Percentiles rank a stretch among this genome's conserved stretches.
Conservation (phyloP, 1,284 basidiomycete species). For the Heimioporus retisporus region DNA sequence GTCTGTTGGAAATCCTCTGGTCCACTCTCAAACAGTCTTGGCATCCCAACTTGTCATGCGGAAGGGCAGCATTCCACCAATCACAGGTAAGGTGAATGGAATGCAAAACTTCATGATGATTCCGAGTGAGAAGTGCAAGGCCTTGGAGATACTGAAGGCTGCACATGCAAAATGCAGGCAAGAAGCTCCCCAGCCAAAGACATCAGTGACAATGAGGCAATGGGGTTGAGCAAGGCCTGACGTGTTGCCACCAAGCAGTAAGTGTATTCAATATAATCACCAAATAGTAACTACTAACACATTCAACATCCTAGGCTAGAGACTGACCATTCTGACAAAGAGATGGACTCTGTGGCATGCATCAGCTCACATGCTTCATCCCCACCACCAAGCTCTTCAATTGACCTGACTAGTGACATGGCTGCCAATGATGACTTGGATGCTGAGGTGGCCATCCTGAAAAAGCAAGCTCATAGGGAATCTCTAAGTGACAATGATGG, state of each 20-base stretch:
- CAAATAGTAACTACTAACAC: neutral
- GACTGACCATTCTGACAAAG: neutral
- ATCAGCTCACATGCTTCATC: no score
- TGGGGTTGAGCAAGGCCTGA: neutral
- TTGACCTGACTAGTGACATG: neutral
- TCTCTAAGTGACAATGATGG: neutral
- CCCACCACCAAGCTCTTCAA: neutral
- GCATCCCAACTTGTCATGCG: neutral
- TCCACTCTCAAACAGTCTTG: neutral
- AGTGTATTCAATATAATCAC: neutral
- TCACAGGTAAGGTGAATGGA: neutral
- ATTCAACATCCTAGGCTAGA: neutral
- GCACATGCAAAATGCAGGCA: neutral
- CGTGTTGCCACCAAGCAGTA: neutral
- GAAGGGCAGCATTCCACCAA: neutral
- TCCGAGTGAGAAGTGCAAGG: neutral
- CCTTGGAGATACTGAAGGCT: neutral
- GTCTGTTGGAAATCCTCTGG: neutral
- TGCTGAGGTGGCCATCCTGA: neutral
- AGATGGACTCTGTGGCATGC: neutral
- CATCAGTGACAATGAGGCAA: neutral
- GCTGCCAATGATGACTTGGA: neutral
- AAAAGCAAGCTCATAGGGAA: neutral
- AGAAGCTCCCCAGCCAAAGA: neutral
- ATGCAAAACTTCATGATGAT: slow-evolving; percentile 1